Base-by-base conservation (phyloP, 2,329 filamentous ascomycete species). In the Aspergillus sp. region DNA sequence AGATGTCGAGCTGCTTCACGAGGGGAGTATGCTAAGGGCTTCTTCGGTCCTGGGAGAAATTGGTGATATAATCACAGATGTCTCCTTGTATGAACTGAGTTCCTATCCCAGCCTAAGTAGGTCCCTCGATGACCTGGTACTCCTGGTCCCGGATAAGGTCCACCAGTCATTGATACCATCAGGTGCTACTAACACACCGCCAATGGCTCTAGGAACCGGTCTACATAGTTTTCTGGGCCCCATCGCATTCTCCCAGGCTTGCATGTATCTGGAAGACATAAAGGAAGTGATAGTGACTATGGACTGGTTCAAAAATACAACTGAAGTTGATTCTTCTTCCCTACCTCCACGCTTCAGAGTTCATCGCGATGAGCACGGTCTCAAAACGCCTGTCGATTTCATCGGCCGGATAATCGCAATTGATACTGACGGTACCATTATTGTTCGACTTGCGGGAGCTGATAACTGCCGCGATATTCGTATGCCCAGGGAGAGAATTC, bases 71-170 rank as follows among this genome's bases (percentile, higher is more conserved):
- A 53, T 65, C 28, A 74, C 78, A 50, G 73, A 79, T 33, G 70
- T 81, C 27, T 81, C 78, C 45, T 54, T 82, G 33, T 82, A 82
- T 56, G 79, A 83, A 48, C 72, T 82, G 31, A 67, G 68, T 43
- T 70, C 70, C 2, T 73, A 73, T 31, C 66, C 69, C n/a, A 68
- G 67, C 5, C 50, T 82, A 39, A 72, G 70, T 33, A 69, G 73
- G 33, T 63, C 70, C 33, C 62, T 73, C 46, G 74, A 73, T 6
- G 77, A 81, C 53, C 73, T 78, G 43, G 78, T 80, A 2, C 56
- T 80, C 8, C 56, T 81, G 9, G 53, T 54, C 12, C 67, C 72
- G 11, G 53, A 56, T 29, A 51, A 44, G 26, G 28, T 60, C 33
- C 49, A 51, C 35, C 37, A 47, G 12, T 50, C 44, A 27, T 29